Conservation (phyloP, 2,329 filamentous ascomycete species). For the Epicoccum nigrum region DNA sequence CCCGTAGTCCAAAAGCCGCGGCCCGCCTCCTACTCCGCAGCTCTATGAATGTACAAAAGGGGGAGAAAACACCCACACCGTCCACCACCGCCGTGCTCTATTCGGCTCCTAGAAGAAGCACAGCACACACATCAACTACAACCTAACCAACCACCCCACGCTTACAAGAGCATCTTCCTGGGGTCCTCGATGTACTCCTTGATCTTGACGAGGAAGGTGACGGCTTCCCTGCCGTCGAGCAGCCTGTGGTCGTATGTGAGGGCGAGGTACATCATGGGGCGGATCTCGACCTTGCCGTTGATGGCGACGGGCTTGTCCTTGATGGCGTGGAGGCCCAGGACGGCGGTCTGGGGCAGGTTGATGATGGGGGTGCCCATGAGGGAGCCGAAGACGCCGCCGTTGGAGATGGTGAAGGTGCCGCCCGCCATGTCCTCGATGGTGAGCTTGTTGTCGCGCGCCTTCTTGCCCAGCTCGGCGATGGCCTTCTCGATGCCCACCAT, state of each 20-base stretch:
- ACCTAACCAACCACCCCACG: neutral
- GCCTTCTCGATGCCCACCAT: constrained; percentile 86
- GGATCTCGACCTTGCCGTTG: constrained; percentile 92
- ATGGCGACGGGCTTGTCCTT: constrained; percentile 91
- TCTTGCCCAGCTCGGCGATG: constrained; percentile 94
- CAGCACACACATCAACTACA: neutral
- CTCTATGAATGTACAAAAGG: constrained; percentile 16
- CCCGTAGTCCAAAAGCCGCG: too few relatives aligned
- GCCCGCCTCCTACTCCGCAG: neutral
- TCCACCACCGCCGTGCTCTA: too few relatives aligned
- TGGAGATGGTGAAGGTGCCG: constrained; percentile 97
- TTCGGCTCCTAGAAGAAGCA: neutral
- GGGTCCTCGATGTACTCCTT: constrained; percentile 99
- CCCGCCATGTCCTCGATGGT: constrained; percentile 99
- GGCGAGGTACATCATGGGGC: constrained; percentile 99
- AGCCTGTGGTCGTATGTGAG: constrained; percentile 97
- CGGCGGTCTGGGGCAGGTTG: constrained; percentile 90
- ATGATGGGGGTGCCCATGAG: constrained; percentile 98
- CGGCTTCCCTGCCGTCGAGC: constrained; percentile 91
- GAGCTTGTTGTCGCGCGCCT: constrained; percentile 95
- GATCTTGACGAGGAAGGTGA: constrained; percentile 94
- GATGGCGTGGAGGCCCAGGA: constrained; percentile 92
- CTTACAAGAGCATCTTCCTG: constrained; percentile 80
- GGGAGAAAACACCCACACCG: too few relatives aligned
- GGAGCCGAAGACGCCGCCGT: constrained; percentile 94